Evolutionary conservation across 1,284 basidiomycete genomes (phyloP).

Genomic region (Exobasidium rhododendri): DNA sequence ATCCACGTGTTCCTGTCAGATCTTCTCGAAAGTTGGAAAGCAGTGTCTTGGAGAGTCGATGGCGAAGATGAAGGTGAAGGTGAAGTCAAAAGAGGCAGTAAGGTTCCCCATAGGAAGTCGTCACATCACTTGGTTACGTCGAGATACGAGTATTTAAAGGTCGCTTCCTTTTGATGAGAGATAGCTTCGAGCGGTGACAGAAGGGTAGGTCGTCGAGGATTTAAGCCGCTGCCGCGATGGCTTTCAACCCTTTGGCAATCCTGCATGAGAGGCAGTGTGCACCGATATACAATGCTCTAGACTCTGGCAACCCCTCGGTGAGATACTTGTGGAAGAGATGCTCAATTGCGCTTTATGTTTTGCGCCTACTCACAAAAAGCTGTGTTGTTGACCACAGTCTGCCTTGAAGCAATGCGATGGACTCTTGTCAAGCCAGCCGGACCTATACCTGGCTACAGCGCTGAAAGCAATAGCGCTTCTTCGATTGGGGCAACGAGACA

Average conservation of each 20-base stretch:
- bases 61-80: too few relatives aligned
- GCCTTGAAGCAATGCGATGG: constrained; percentile 10
- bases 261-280: constrained; percentile 37
- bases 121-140: too few relatives aligned
- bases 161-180: not conserved
- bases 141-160: too few relatives aligned
- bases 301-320: constrained; percentile 29
- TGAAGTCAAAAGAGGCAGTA: too few relatives aligned
- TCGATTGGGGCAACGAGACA: constrained; percentile 74
- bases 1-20: too few relatives aligned
- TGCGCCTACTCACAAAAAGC: too few relatives aligned
- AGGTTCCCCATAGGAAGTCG: too few relatives aligned
- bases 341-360: constrained; percentile 22
- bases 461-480: constrained; percentile 78
- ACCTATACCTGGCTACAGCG: constrained; percentile 55
- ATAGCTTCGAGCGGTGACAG: not conserved
- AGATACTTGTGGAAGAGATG: too few relatives aligned
- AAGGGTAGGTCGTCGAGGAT: too few relatives aligned
- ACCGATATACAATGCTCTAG: constrained; percentile 37
- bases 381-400: too few relatives aligned
- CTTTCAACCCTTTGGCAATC: constrained; percentile 30
- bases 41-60: too few relatives aligned
- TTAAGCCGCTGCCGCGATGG: constrained; percentile 6
- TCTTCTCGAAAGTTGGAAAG: too few relatives aligned
- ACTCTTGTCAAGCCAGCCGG: constrained; percentile 23